Base-by-base conservation (phyloP, 208 protist species). In the Novymonas esmeraldas region DNA sequence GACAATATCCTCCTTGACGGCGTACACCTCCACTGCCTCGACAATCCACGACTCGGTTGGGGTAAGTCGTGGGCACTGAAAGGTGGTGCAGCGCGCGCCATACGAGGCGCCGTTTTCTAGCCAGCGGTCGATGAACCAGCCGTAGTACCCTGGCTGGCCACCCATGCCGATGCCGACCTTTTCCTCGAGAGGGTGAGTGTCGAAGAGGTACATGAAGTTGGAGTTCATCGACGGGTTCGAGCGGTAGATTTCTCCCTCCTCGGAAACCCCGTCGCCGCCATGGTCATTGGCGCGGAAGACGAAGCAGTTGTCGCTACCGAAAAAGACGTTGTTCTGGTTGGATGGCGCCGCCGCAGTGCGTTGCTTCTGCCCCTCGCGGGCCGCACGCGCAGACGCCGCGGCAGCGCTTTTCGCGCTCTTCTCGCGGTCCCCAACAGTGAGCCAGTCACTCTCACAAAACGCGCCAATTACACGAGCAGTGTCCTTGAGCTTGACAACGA, bases 201-300 rank as follows among this genome's bases (percentile, higher is more conserved):
- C 83, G 44, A 93, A 93, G 0, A 89, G 63, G 48, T 93, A 93
- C 87, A 93, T 90, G 39, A 89, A 93, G 46, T 93, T 93, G 4
- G 78, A 61, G 41, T 93, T 93, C 34, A 79, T 62, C 1, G 72
- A 84, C 0, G 80, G 56, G 9, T 45, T 46, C 0, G 81, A 67
- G 5, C 57, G 52, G 45, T 81, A 88, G 22, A 88, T 57, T 28
- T 75, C 60, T 7, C 60, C 54, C 2, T 54, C 20, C 2, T 60
- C 14, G n/a, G 29, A 70, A 0, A 52, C 64, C 4, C 61, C 54
- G 49, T 48, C 33, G 13, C 13, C 41, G 20, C 57, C 49, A 14
- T 38, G 28, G 18, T 18, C 22, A 14, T 75, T 20, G 5, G 45
- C 57, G 0, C 63, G 51, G 48, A 93, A 88, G 24, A 92, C 52